Evolutionary conservation across 192 early-diverging fungal species (phyloP).

Genomic region (Rhizoclosmatium sp.): DNA sequence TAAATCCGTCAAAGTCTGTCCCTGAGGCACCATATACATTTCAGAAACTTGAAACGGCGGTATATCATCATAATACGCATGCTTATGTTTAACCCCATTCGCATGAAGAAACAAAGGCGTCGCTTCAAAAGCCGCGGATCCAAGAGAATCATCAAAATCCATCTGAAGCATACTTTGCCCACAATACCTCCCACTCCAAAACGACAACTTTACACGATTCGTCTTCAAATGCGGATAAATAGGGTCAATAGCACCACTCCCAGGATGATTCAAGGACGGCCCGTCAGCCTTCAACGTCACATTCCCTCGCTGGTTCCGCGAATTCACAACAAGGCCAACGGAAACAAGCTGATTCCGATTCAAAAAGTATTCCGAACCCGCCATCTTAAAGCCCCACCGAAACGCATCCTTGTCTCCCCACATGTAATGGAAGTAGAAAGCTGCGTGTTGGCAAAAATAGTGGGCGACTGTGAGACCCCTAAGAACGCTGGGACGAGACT

Average conservation of each 20-base stretch:
- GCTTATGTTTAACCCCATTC: constrained; percentile 25
- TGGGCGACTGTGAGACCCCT: constrained; percentile 3
- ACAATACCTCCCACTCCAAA: constrained; percentile 8
- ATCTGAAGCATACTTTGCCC: constrained; percentile 33
- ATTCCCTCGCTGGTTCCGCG: constrained; percentile 6
- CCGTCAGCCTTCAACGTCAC: constrained; percentile 6
- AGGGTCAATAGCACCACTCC: neutral
- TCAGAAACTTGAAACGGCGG: constrained; percentile 26
- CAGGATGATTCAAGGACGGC: neutral
- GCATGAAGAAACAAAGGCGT: constrained; percentile 24
- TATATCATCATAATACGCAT: constrained; percentile 1
- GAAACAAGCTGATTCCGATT: constrained; percentile 19
- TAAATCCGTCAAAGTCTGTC: neutral
- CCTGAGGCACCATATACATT: constrained; percentile 3
- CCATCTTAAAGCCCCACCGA: constrained; percentile 40
- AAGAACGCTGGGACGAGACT: neutral
- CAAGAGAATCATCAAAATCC: neutral
- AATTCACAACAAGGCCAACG: constrained; percentile 12
- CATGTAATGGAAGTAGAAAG: constrained; percentile 12
- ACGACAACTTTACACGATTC: neutral
- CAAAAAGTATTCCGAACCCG: constrained; percentile 13
- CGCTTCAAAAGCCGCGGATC: neutral
- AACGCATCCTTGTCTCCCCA: constrained; percentile 50
- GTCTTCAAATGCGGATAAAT: neutral
- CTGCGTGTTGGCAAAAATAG: constrained; percentile 27